A percentile compares a stretch with the other conserved stretches of the same genome.
Evolutionary conservation across 306 rosid genomes (phyloP).

Genomic region (Coriaria nepalensis): DNA sequence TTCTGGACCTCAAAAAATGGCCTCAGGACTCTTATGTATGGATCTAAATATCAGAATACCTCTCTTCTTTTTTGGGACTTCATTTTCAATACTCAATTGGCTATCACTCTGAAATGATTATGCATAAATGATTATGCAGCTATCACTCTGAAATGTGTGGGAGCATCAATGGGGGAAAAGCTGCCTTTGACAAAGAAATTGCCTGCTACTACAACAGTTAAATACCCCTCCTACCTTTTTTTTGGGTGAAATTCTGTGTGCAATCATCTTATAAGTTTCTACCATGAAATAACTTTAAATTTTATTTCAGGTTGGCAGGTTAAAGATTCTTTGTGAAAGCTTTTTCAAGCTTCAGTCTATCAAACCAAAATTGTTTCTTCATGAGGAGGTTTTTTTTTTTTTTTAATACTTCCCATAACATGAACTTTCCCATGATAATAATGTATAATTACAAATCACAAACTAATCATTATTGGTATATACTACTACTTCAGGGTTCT

Average conservation of each 20-base stretch:
- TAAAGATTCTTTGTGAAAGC: conserved; percentile 81
- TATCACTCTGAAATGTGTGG: conserved; percentile 70
- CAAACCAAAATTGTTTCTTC: conserved; percentile 63
- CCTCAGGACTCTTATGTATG: conserved; percentile 72
- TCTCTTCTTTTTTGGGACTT: not conserved
- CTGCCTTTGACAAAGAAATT: conserved; percentile 60
- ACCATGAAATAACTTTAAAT: not conserved
- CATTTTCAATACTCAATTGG: not conserved
- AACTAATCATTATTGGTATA: conserved; percentile 2
- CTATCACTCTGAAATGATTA: no score
- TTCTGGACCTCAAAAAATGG: conserved; percentile 61
- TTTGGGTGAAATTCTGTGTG: not conserved
- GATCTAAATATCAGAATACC: not conserved
- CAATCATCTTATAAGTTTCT: not conserved
- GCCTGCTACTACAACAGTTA: conserved; percentile 76
- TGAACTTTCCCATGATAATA: conserved; percentile 5
- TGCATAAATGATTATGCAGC: no score
- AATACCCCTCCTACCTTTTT: not conserved
- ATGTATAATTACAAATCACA: not conserved
- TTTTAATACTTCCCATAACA: not conserved
- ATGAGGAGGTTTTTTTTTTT: conserved; percentile 61
- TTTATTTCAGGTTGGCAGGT: conserved; percentile 59
- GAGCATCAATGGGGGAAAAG: conserved; percentile 94
- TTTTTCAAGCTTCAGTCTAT: conserved; percentile 73
- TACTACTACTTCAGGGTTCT: conserved; percentile 43